phyloP scores from a whole-genome alignment of 1,284 basidiomycete species.

The Dichomitus squalens region DNA sequence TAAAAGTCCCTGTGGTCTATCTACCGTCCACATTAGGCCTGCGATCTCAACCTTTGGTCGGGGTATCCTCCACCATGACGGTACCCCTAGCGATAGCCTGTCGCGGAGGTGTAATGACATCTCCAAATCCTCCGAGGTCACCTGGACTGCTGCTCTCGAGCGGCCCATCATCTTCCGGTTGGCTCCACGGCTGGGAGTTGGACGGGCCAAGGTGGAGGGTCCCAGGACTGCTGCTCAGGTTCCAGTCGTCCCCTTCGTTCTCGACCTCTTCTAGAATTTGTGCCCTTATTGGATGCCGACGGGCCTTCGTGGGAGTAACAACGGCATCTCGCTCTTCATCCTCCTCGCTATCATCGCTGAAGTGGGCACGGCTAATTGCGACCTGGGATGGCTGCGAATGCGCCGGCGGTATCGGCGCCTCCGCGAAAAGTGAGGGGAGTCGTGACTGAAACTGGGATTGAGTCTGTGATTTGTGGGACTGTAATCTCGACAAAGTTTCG shows the following conservation, averaged over 20 bases:
- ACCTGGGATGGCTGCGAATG: not conserved
- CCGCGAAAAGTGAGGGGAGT: constrained; percentile 2
- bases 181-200: constrained; percentile 16
- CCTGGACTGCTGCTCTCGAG: constrained; percentile 17
- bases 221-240: constrained; percentile 41
- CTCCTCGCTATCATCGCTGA: constrained; percentile 11
- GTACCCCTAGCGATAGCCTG: constrained; percentile 1
- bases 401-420: not conserved
- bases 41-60: constrained; percentile 23
- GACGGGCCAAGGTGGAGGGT: constrained; percentile 34
- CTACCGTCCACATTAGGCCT: not conserved
- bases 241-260: constrained; percentile 39
- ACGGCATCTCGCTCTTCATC: constrained; percentile 5
- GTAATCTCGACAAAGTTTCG: not conserved
- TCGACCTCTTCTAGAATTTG: constrained; percentile 3
- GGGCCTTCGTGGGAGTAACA: constrained; percentile 15
- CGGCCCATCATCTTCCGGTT: constrained; percentile 9
- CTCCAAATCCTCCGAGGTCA: constrained; percentile 16
- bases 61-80: constrained; percentile 27
- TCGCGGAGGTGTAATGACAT: not conserved
- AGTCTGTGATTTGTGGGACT: constrained; percentile 8
- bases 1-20: no score
- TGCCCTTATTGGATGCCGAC: not conserved
- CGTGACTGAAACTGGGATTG: constrained; percentile 3
- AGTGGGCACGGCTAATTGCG: constrained; percentile 8